Conservation (phyloP, 2,329 filamentous ascomycete species). For the Fragosphaeria purpurea region DNA sequence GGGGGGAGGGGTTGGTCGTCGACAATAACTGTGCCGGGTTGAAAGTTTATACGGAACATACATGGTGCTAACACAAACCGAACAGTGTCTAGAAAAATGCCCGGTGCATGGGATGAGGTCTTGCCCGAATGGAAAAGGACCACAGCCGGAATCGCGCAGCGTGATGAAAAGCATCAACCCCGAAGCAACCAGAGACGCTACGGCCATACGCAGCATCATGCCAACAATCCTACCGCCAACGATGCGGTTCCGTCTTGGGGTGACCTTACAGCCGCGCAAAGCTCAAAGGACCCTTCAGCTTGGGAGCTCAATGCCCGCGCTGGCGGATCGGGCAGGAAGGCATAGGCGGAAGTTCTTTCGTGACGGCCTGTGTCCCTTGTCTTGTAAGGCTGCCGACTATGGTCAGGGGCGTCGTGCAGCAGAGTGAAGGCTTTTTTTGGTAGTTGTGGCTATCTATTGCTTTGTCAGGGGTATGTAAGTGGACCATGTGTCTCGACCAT, state of each 20-base stretch:
- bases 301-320: background rate
- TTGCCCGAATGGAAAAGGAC: background rate
- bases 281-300: conserved; percentile 7
- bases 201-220: background rate
- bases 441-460: no score
- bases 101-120: conserved; percentile 3
- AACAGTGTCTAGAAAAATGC: conserved; percentile 2
- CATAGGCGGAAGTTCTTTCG: no score
- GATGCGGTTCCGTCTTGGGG: conserved; percentile 6
- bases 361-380: no score
- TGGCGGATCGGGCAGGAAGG: background rate
- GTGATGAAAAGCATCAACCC: background rate
- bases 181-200: background rate
- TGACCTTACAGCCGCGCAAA: conserved; percentile 12
- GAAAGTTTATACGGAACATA: no score
- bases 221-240: background rate
- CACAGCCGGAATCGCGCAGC: background rate
- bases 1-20: no score
- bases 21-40: no score
- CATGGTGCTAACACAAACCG: background rate
- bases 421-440: no score
- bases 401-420: no score
- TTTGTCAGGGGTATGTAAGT: no score
- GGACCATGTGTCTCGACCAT: no score
- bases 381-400: no score